Percentiles rank a stretch among this genome's conserved stretches.
Conservation (phyloP, 495 filamentous ascomycete genomes). For the Neurospora hispaniola region DNA sequence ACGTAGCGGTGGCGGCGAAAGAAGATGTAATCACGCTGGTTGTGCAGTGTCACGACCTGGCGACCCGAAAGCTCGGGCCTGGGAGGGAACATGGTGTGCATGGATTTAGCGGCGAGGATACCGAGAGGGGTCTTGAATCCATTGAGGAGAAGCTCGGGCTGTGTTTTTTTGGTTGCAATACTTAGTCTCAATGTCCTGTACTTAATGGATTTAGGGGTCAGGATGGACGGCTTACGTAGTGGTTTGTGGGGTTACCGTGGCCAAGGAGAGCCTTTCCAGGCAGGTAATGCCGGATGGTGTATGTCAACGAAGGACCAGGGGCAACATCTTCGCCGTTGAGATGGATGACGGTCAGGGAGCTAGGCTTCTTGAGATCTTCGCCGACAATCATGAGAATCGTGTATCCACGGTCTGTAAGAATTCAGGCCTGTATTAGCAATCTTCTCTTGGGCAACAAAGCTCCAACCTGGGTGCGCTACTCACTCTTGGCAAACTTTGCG, state of each 20-base stretch:
- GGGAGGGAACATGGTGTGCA: constrained; percentile 72
- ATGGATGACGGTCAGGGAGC: constrained; percentile 69
- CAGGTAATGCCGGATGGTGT: constrained; percentile 68
- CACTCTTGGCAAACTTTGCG: constrained; percentile 61
- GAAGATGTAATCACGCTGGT: constrained; percentile 92
- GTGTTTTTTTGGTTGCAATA: background rate
- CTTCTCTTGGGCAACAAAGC: background rate
- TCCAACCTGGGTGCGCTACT: background rate
- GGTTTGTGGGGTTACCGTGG: constrained; percentile 79
- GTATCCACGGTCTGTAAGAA: constrained; percentile 50
- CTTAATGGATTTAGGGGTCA: too few species aligned
- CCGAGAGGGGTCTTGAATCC: constrained; percentile 92
- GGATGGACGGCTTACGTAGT: constrained; percentile 38
- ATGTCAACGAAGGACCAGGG: constrained; percentile 65
- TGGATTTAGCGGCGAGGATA: constrained; percentile 75
- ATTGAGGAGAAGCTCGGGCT: constrained; percentile 86
- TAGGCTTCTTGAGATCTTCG: constrained; percentile 73
- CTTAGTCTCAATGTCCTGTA: constrained; percentile 6
- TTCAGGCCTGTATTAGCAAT: constrained; percentile 2
- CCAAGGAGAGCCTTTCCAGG: constrained; percentile 75
- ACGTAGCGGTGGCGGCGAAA: constrained; percentile 82
- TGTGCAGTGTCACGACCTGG: constrained; percentile 86
- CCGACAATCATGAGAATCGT: constrained; percentile 71
- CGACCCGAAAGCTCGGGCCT: constrained; percentile 72
- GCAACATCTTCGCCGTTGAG: constrained; percentile 44